phyloP scores from a whole-genome alignment of 2,329 filamentous ascomycete species.

The Alternaria conjuncta region DNA sequence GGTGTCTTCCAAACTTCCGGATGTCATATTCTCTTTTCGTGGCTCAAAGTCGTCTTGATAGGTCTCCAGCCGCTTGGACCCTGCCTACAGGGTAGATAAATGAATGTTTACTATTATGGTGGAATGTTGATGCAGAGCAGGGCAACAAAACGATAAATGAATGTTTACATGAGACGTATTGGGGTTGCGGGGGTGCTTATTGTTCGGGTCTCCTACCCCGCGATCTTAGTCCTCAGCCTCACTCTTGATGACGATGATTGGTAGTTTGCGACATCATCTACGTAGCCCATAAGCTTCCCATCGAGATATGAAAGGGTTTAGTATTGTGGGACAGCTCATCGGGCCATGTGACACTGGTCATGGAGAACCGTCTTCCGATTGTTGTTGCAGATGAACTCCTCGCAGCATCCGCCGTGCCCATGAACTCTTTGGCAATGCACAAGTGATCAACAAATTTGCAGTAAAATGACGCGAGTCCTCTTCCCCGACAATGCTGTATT shows the following conservation, averaged over 20 bases:
- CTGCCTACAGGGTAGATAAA: conserved; percentile 18
- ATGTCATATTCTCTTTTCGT: background rate
- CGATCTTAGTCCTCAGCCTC: conserved; percentile 27
- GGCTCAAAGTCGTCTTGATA: background rate
- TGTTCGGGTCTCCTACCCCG: conserved; percentile 33
- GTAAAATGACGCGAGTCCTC: background rate
- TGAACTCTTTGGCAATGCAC: background rate
- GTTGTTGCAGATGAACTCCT: background rate
- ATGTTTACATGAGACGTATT: conserved; percentile 37
- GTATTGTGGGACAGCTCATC: background rate
- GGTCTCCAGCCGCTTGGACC: background rate
- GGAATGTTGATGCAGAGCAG: too few species aligned
- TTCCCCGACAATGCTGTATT: conserved; percentile 11
- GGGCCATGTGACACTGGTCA: background rate
- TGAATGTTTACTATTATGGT: conserved; percentile 40
- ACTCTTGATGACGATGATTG: conserved; percentile 15
- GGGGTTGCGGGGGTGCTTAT: conserved; percentile 23
- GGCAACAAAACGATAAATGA: too few species aligned
- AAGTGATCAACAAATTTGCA: conserved; percentile 6
- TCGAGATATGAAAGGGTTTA: background rate
- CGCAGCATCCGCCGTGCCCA: background rate
- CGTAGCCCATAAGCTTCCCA: background rate
- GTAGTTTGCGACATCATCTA: background rate
- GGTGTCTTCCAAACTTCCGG: too few species aligned
- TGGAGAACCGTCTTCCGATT: background rate